Base-by-base conservation (phyloP, 164 flowering plant genomes). In the Liquidambar formosana region DNA sequence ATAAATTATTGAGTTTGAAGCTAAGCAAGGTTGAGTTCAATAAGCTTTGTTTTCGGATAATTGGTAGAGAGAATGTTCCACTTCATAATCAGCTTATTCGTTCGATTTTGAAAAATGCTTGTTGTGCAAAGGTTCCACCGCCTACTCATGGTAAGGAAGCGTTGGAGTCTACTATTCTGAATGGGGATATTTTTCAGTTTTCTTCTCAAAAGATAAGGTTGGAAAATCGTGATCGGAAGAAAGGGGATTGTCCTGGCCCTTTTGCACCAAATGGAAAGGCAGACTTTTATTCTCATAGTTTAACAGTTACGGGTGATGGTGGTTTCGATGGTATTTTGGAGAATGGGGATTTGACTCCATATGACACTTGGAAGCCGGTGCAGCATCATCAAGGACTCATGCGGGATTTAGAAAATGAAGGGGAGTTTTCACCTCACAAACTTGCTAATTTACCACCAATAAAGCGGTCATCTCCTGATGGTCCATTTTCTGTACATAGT, bases 61-160 rank as follows among this genome's bases (percentile, higher is more conserved):
- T 94, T 56, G 98, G 98, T 43, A 78, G 90, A 71, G 97, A 92
- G 71, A 90, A 90, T 71, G 75, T 94, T 27, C 80, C 81, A 0
- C 66, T 94, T 68, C 98, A 94, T 79, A 94, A 94, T 77, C 91
- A 83, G 70, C 76, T 94, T 63, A 84, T 94, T n/a, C 82, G 81
- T 14, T 86, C 95, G 12, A 86, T 94, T 66, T 80, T 94, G 82
- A 88, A 80, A 75, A 94, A 94, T 85, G 95, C 89, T 71, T 84
- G 84, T 76, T 79, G 78, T 64, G 88, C 93, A 5, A 83, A 79
- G 76, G 81, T 80, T 44, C 91, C 98, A 18, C 96, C 96, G 15
- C 82, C 85, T 25, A 10, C 64, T 43, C 61, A 70, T 38, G 78
- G 73, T 26, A 74, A 78, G 66, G 91, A 82, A 58, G 76, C 77